phyloP scores from a whole-genome alignment of 1,284 basidiomycete genomes.

The Ceratobasidium sp. region DNA sequence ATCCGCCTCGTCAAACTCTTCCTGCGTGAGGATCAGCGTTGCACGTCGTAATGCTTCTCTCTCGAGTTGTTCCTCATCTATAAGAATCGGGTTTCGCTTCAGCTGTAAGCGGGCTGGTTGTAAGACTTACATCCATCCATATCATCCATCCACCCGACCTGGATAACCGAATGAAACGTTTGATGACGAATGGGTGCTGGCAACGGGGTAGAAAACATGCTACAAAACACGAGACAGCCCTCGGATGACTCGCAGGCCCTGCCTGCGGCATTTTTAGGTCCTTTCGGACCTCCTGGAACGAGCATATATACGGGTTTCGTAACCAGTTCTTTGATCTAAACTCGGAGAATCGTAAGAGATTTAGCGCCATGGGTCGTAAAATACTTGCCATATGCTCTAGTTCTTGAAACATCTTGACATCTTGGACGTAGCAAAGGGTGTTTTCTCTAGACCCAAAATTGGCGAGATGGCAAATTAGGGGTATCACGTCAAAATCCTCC shows the following conservation, averaged over 20 bases:
- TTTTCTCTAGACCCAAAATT: not conserved
- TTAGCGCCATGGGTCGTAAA: not conserved
- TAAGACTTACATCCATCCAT: not conserved
- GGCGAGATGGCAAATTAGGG: conserved; percentile 10
- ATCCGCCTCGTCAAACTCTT: not conserved
- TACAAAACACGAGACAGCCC: conserved; percentile 1
- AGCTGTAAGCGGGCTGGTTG: not conserved
- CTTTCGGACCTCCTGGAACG: not conserved
- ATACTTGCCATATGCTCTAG: conserved; percentile 1
- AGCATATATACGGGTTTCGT: not conserved
- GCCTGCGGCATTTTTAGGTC: not conserved
- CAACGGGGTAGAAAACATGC: not conserved
- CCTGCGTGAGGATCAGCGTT: not conserved
- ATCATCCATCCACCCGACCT: conserved; percentile 11
- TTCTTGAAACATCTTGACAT: not conserved
- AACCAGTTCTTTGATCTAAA: not conserved
- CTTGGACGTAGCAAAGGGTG: conserved; percentile 10
- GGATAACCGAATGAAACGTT: not conserved
- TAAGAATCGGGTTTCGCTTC: too few relatives aligned
- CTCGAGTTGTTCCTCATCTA: not conserved
- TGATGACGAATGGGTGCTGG: not conserved
- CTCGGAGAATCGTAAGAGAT: not conserved
- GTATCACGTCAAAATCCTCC: conserved; percentile 26
- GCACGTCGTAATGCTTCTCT: not conserved
- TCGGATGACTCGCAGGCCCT: not conserved